Base-by-base conservation (phyloP, 768 basidiomycete species). In the Tricholoma sp. region DNA sequence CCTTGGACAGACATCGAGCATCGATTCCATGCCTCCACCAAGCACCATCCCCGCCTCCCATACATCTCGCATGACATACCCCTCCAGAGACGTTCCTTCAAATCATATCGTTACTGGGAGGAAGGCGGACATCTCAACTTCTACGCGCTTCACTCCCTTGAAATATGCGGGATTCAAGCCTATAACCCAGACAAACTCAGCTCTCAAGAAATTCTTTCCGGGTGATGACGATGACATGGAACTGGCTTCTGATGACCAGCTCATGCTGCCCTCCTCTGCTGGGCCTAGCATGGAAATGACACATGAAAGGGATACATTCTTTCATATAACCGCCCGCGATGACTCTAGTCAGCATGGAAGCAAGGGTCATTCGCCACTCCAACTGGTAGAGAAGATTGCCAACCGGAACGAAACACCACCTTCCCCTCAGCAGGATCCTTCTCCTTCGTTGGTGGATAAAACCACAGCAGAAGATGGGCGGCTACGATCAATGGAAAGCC, bases 151-250 rank as follows among this genome's bases (percentile, higher is more conserved):
- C 22, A 31, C 62, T 21, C 61, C 69, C 2, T 50, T 45, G n/a
- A 84, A 76, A 66, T 72, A 76, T 56, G 66, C 77, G 1, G 83
- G 85, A 11, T 88, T 89, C 70, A 88, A 82, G 63, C 87, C 89
- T 4, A 87, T 90, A 22, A 81, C 77, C 5, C 76, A 80, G 60
- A 57, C 72, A 55, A 79, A 72, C 64, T 78, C 81, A 32, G 80
- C 85, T 16, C 74, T 94, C 49, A 88, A 86, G 68, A 80, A 78
- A 63, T 94, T 94, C 72, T 94, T 94, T 67, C 91, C 91, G 19
- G 83, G 80, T 1, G 90, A 92, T 51, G 90, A 92, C 19, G 88
- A 89, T 18, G 88, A 89, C 34, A 77, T 82, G 61, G 76, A 78
- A 31, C 63, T 66, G 54, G 67, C 66, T 29, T 58, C 67, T n/a